Percentiles rank a stretch among this genome's conserved stretches.
Evolutionary conservation across 2,329 filamentous ascomycete genomes (phyloP).

Genomic region (Calonectria crousiana): DNA sequence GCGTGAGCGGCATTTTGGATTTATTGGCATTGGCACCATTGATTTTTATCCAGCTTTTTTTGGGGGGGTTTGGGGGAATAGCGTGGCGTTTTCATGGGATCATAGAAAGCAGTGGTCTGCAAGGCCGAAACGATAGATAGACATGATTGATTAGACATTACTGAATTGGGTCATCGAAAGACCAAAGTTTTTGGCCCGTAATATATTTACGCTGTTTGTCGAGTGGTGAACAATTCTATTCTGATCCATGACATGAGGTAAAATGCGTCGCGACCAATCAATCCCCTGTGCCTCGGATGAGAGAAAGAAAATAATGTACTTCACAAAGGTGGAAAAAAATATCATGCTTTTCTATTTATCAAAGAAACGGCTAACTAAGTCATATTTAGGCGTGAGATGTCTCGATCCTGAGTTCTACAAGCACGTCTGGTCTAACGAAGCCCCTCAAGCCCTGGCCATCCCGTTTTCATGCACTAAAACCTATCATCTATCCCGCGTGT

Average conservation of each 20-base stretch:
- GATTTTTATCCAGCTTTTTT: neutral
- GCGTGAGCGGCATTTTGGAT: conserved; percentile 15
- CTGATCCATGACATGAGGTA: neutral
- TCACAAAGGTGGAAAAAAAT: neutral
- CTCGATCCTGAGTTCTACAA: conserved; percentile 18
- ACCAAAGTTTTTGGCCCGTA: neutral
- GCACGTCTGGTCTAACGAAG: conserved; percentile 26
- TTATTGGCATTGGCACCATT: neutral
- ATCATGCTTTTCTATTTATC: neutral
- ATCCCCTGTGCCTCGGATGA: neutral
- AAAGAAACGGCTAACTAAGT: conserved; percentile 3
- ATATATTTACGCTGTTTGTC: neutral
- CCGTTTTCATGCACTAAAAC: neutral
- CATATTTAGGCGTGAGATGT: conserved; percentile 13
- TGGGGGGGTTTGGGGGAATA: too few relatives aligned
- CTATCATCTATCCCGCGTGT: conserved; percentile 9
- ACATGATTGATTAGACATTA: conserved; percentile 3
- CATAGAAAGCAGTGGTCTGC: neutral
- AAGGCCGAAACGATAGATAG: neutral
- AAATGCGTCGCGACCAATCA: neutral
- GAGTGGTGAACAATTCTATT: neutral
- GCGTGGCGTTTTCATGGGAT: conserved; percentile 19
- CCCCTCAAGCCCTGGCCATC: conserved; percentile 4
- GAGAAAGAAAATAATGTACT: neutral
- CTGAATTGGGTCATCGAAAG: neutral